Evolutionary conservation across 2,329 filamentous ascomycete genomes (phyloP).

Genomic region (Rhinocladiella mackenziei): DNA sequence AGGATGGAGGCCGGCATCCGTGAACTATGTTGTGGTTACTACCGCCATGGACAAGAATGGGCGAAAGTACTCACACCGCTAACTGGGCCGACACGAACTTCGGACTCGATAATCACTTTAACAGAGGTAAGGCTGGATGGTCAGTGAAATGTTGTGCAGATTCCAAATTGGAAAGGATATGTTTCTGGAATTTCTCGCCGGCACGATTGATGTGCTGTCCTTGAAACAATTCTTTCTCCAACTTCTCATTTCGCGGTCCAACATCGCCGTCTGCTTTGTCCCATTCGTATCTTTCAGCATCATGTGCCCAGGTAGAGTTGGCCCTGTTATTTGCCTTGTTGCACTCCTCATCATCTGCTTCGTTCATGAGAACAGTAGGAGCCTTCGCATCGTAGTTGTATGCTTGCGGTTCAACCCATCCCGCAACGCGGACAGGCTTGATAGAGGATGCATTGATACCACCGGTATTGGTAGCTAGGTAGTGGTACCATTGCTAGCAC

Average conservation of each 20-base stretch:
- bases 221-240: conserved; percentile 74
- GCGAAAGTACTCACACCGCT: conserved; percentile 37
- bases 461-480: no score
- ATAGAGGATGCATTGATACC: conserved; percentile 11
- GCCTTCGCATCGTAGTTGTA: conserved; percentile 19
- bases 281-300: conserved; percentile 74
- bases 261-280: conserved; percentile 81
- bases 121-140: conserved; percentile 44
- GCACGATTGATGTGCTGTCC: conserved; percentile 48
- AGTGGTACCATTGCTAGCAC: no score
- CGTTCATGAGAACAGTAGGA: conserved; percentile 4
- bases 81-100: conserved; percentile 47
- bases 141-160: conserved; percentile 10
- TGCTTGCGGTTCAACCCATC: conserved; percentile 21
- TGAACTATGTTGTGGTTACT: conserved; percentile 52
- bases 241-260: conserved; percentile 63
- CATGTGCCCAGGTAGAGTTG: conserved; percentile 46
- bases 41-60: conserved; percentile 1
- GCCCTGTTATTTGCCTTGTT: conserved; percentile 2
- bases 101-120: conserved; percentile 50
- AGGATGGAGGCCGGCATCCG: conserved; percentile 78
- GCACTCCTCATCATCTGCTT: conserved; percentile 5
- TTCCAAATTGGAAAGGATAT: conserved; percentile 33
- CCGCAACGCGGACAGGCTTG: conserved; percentile 14
- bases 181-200: conserved; percentile 64